Conservation (phyloP, 768 basidiomycete genomes). For the Leucosporidium scottii region DNA sequence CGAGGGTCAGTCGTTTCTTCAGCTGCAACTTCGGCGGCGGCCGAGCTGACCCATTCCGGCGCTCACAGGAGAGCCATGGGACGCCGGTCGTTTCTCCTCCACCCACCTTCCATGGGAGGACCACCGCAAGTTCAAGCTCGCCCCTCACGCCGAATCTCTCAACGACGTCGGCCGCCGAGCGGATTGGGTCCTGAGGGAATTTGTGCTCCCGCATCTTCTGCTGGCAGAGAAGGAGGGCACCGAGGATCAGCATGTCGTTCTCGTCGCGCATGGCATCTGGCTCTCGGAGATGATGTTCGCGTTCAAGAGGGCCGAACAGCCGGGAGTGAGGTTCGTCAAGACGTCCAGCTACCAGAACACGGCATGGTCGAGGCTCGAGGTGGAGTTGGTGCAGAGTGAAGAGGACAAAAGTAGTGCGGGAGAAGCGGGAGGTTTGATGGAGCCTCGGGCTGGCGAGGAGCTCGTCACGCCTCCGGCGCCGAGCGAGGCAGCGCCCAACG, state of each 20-base stretch:
- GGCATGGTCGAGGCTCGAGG: conserved; percentile 32
- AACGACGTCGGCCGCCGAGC: conserved; percentile 44
- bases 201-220: conserved; percentile 42
- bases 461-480: too few relatives aligned
- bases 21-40: background rate
- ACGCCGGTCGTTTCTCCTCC: conserved; percentile 16
- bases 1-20: conserved; percentile 32
- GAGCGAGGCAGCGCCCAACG: too few relatives aligned
- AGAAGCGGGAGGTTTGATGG: too few relatives aligned
- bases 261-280: conserved; percentile 47
- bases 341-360: conserved; percentile 33
- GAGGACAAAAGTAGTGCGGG: background rate
- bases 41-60: background rate
- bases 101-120: conserved; percentile 32
- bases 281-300: conserved; percentile 44
- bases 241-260: conserved; percentile 24
- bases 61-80: conserved; percentile 19
- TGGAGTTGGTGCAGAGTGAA: conserved; percentile 32
- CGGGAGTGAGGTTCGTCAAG: conserved; percentile 19
- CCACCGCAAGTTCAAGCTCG: conserved; percentile 41
- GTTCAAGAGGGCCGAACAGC: conserved; percentile 29
- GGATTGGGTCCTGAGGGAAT: conserved; percentile 42
- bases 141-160: conserved; percentile 41
- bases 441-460: too few relatives aligned
- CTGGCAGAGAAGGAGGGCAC: background rate